A percentile compares a stretch with the other conserved stretches of the same genome.
These are phyloP conservation scores for Cladosporium sp. DNA, from an alignment of 2,329 filamentous ascomycete genomes.

Conservation along the genomic window DNA sequence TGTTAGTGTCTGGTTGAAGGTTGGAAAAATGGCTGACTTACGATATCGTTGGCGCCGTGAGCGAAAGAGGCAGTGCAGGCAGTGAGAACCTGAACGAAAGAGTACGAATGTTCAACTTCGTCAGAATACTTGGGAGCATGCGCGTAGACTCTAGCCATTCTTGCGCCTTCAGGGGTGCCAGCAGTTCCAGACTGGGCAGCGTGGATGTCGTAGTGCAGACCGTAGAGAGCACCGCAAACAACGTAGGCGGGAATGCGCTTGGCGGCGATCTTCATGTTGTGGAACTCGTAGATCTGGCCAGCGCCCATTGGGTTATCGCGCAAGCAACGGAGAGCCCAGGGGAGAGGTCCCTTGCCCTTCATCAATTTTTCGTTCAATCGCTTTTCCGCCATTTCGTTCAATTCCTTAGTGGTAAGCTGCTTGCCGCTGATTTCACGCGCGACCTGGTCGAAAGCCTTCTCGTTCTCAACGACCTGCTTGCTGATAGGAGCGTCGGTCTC, in stretches of 20 bases:
- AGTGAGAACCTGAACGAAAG: conserved; percentile 65
- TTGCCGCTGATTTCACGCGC: conserved; percentile 37
- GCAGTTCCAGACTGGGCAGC: conserved; percentile 68
- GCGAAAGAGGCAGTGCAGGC: conserved; percentile 73
- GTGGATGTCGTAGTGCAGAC: conserved; percentile 80
- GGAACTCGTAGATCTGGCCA: conserved; percentile 71
- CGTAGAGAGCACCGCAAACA: conserved; percentile 66
- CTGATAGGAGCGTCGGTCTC: conserved; percentile 16
- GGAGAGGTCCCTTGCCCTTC: conserved; percentile 66
- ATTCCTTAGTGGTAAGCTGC: conserved; percentile 62
- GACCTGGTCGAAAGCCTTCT: conserved; percentile 38
- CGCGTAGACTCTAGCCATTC: conserved; percentile 63
- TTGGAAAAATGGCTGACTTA: background rate
- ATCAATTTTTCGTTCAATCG: conserved; percentile 64
- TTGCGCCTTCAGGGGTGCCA: conserved; percentile 70
- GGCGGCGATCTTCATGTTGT: conserved; percentile 64
- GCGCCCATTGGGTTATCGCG: conserved; percentile 71
- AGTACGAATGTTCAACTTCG: conserved; percentile 63
- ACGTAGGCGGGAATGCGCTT: conserved; percentile 71
- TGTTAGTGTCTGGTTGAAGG: background rate
- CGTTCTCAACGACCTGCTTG: conserved; percentile 34
- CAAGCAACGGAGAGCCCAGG: conserved; percentile 78
- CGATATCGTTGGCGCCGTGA: conserved; percentile 67
- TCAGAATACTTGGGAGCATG: conserved; percentile 63
- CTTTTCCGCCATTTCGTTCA: conserved; percentile 58